Conservation (phyloP, 495 filamentous ascomycete genomes). For the Lasiosphaeria hispida region DNA sequence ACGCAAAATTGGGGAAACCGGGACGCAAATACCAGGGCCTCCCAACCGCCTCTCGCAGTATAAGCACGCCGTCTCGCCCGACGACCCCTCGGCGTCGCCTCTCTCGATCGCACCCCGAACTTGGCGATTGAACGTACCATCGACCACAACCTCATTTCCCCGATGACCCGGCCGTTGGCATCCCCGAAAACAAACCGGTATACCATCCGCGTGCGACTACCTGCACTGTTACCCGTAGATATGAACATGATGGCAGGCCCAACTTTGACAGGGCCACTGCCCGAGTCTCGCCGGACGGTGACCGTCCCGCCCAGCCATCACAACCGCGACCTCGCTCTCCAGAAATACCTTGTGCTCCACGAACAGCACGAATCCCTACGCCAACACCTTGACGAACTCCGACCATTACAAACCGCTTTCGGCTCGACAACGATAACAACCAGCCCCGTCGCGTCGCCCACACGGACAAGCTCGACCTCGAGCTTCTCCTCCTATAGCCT, state of each 20-base stretch:
- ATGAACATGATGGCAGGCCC: constrained; percentile 11
- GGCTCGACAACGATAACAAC: constrained; percentile 24
- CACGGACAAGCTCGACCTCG: constrained; percentile 22
- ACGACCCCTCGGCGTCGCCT: too few species aligned
- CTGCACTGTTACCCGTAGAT: constrained; percentile 1
- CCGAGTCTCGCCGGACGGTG: constrained; percentile 19
- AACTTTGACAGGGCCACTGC: constrained; percentile 9
- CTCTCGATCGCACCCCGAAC: not conserved
- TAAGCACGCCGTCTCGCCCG: too few species aligned
- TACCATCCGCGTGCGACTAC: constrained; percentile 13
- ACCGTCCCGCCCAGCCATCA: constrained; percentile 22
- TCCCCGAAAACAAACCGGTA: constrained; percentile 10
- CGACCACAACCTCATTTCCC: not conserved
- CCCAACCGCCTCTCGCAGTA: not conserved
- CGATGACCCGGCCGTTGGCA: constrained; percentile 21
- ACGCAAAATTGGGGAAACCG: not conserved
- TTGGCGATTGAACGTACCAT: not conserved
- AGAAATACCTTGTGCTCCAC: constrained; percentile 55
- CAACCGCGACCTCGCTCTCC: constrained; percentile 49
- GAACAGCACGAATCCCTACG: constrained; percentile 54
- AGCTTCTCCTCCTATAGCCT: constrained; percentile 19
- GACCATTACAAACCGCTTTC: constrained; percentile 28
- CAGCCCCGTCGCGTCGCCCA: constrained; percentile 40
- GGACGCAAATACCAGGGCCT: not conserved
- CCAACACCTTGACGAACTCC: constrained; percentile 49